Conservation (phyloP, 495 filamentous ascomycete genomes). For the Bombardia bombarda region DNA sequence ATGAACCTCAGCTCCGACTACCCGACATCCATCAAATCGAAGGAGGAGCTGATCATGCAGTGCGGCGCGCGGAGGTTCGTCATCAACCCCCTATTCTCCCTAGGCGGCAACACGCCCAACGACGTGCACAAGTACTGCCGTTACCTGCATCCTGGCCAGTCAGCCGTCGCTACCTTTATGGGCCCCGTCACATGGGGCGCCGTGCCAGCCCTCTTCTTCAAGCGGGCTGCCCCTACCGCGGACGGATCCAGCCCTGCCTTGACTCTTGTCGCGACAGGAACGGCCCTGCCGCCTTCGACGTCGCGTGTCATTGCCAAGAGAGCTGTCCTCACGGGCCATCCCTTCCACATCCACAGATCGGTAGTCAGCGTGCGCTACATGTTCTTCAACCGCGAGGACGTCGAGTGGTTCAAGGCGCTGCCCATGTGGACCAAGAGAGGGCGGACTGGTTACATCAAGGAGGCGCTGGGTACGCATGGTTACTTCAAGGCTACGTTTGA, state of each 20-base stretch:
- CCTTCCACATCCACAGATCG: slow-evolving; percentile 96
- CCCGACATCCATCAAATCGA: slow-evolving; percentile 70
- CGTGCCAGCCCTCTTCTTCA: slow-evolving; percentile 83
- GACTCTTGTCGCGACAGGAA: slow-evolving; percentile 75
- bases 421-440: slow-evolving; percentile 91
- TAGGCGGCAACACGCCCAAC: slow-evolving; percentile 76
- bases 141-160: slow-evolving; percentile 83
- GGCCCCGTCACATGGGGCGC: slow-evolving; percentile 88
- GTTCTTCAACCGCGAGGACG: slow-evolving; percentile 96
- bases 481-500: slow-evolving; percentile 99
- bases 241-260: slow-evolving; percentile 32
- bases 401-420: slow-evolving; percentile 93
- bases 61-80: slow-evolving; percentile 78
- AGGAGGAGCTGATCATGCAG: slow-evolving; percentile 83
- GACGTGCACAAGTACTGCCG: slow-evolving; percentile 95
- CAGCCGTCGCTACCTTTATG: slow-evolving; percentile 83
- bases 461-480: slow-evolving; percentile 89
- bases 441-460: slow-evolving; percentile 82
- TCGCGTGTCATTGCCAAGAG: slow-evolving; percentile 85
- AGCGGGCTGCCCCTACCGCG: slow-evolving; percentile 33
- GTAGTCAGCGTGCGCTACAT: slow-evolving; percentile 96
- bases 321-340: slow-evolving; percentile 89
- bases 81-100: slow-evolving; percentile 85
- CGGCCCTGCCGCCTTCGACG: slow-evolving; percentile 69
- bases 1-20: slow-evolving; percentile 69